A percentile compares a stretch with the other conserved stretches of the same genome.
phyloP scores from a whole-genome alignment of 176 grass and related monocot species.

The Oryza officinalis region DNA sequence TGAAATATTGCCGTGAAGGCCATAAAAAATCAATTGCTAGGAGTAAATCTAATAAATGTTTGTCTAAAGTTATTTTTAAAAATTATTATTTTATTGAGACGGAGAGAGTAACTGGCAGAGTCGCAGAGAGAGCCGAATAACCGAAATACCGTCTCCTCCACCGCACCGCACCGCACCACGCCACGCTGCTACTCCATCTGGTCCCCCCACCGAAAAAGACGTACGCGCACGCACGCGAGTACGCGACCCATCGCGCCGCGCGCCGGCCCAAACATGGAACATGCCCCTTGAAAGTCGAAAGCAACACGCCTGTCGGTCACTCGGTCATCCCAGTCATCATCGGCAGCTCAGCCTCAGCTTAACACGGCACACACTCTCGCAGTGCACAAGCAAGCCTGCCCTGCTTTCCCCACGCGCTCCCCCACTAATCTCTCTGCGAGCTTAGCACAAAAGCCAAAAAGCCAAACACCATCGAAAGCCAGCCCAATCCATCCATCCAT shows the following conservation, averaged over 20 bases:
- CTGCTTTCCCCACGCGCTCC: neutral
- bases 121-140: too few species aligned
- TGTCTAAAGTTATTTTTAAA: too few species aligned
- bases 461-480: neutral
- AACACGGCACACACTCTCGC: neutral
- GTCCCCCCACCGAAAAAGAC: neutral
- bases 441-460: neutral
- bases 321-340: neutral
- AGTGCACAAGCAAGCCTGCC: too few species aligned
- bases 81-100: too few species aligned
- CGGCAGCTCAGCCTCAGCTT: neutral
- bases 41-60: too few species aligned
- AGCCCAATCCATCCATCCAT: neutral
- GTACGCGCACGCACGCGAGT: neutral
- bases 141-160: too few species aligned
- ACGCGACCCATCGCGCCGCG: neutral
- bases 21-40: too few species aligned
- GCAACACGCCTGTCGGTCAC: constrained; percentile 4
- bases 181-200: too few species aligned
- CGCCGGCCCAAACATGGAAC: neutral
- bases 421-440: neutral
- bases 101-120: too few species aligned
- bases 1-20: too few species aligned
- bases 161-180: too few species aligned
- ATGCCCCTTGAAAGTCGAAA: neutral